These are phyloP conservation scores for Spinacia oleracea DNA, from an alignment of 179 eudicot species.

Conservation along the genomic window DNA sequence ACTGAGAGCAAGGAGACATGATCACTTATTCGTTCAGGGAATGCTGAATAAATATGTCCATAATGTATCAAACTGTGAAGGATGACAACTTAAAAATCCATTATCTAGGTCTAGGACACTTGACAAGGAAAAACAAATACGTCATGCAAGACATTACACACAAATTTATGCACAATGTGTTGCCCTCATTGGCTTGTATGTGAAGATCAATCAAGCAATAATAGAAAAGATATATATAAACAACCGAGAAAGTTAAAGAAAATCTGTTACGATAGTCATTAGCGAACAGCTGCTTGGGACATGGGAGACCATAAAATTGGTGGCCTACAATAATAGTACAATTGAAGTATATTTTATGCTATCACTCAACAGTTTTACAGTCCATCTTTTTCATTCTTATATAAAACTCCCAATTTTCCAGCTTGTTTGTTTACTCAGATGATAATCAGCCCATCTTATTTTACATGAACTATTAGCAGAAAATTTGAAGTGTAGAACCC, in stretches of 20 bases:
- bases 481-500: too few species aligned
- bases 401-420: neutral
- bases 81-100: neutral
- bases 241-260: neutral
- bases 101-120: too few species aligned
- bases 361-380: too few species aligned
- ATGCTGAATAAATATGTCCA: neutral
- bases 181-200: neutral
- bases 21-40: neutral
- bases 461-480: too few species aligned
- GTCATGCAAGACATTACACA: too few species aligned
- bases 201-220: neutral
- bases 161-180: neutral
- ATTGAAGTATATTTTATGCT: neutral
- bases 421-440: neutral
- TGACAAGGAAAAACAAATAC: too few species aligned
- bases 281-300: neutral
- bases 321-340: neutral
- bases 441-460: neutral
- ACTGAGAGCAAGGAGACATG: neutral
- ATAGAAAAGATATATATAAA: neutral
- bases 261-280: neutral
- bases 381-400: neutral
- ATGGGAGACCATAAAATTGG: neutral
- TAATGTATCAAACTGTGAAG: neutral